phyloP scores from a whole-genome alignment of 2,329 filamentous ascomycete genomes.

The Bipolaris victoriae region DNA sequence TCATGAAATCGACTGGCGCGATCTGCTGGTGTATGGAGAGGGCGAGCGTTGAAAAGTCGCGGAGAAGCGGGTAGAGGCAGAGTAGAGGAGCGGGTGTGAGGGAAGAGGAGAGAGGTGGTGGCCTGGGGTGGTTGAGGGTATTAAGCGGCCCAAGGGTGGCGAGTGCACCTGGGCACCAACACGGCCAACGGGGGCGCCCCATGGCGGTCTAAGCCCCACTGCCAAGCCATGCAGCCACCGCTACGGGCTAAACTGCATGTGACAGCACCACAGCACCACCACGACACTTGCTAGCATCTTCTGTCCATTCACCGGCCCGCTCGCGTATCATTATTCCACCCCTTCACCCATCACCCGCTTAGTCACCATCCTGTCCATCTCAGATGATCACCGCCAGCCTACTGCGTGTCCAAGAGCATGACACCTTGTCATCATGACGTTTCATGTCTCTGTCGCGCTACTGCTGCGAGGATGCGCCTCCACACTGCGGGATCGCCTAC shows the following conservation, averaged over 20 bases:
- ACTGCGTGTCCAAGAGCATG: not conserved
- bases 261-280: not conserved
- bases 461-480: not conserved
- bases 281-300: not conserved
- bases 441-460: not conserved
- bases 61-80: constrained; percentile 3
- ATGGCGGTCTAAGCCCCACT: constrained; percentile 17
- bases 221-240: constrained; percentile 4
- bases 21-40: constrained; percentile 29
- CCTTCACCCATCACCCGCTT: not conserved
- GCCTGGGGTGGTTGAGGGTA: constrained; percentile 5
- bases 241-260: not conserved
- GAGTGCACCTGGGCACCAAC: constrained; percentile 10
- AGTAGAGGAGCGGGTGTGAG: constrained; percentile 12
- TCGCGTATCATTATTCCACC: not conserved
- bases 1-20: constrained; percentile 44
- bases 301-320: not conserved
- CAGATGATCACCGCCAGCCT: not conserved
- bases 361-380: not conserved
- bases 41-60: constrained; percentile 12
- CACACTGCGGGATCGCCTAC: not conserved
- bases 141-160: constrained; percentile 16
- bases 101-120: not conserved
- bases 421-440: not conserved
- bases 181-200: constrained; percentile 3